Evolutionary conservation across 345 rosid genomes (phyloP), one percentile per base, ranked within the genome.

Genomic region (Moricandia moricandioides): DNA sequence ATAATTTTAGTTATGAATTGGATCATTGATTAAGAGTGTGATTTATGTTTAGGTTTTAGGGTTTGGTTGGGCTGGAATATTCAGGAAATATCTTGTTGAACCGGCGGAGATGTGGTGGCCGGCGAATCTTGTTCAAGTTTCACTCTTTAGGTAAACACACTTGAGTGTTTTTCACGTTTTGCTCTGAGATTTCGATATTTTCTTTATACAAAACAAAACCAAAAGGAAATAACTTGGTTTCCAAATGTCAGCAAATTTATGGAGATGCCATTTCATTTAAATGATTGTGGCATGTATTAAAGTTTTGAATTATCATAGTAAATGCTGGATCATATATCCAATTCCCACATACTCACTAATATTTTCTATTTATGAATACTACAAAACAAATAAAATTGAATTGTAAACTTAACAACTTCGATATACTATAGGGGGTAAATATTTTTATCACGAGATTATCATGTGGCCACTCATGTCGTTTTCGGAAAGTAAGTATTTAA

Each of bases 41-140:
- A 67, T 78, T 85, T 88, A 51, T 70, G 26, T 57, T 70, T 85
- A 93, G 98, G 94, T 95, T 58, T 60, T 95, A 85, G 99, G 99
- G 34, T 95, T 92, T 75, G 99, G 99, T 35, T 95, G 99, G 99
- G 99, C 99, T 12, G 99, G 98, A 29, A 92, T 95, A 54, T 92
- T 89, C 75, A 82, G 99, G 35, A 87, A 81, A 76, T 90, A 89
- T 62, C 83, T 95, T 4, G 98, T 95, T 64, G 99, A 95, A 82
- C 99, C 99, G 18, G 92, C 97, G 51, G 94, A 92, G 2, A 95
- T 95, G 99, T 95, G 99, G 99, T 95, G 99, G 99, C 99, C 99
- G 21, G 91, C 96, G 30, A 95, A 95, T 82, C 97, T 95, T 52
- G 99, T 92, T 65, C 99, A 95, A 71, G 99, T 95, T 62, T 95